These are phyloP conservation scores for Tylopilus felleus DNA, from an alignment of 768 basidiomycete species.

Conservation along the genomic window DNA sequence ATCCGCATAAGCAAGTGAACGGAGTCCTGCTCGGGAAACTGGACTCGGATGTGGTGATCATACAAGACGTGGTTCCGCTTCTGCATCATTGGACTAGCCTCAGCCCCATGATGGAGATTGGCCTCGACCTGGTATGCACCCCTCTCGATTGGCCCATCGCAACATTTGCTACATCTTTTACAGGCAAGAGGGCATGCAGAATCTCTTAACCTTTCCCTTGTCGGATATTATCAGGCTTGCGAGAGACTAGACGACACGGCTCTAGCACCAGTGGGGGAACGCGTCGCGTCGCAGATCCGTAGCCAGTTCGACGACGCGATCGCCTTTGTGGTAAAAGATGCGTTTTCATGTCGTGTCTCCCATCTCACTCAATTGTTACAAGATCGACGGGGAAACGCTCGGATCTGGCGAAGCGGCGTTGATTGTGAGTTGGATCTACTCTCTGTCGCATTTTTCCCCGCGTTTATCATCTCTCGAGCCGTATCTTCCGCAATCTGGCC, in stretches of 20 bases:
- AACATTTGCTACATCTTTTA: neutral
- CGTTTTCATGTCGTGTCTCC: neutral
- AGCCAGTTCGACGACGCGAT: constrained; percentile 55
- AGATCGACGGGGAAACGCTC: constrained; percentile 63
- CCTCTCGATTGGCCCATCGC: neutral
- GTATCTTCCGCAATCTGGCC: constrained; percentile 41
- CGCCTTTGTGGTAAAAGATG: constrained; percentile 61
- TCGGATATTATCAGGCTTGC: constrained; percentile 76
- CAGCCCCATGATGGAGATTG: constrained; percentile 85
- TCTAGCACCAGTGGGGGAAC: constrained; percentile 64
- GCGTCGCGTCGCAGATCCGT: constrained; percentile 54
- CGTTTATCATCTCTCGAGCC: constrained; percentile 38
- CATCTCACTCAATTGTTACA: constrained; percentile 5
- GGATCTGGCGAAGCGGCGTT: constrained; percentile 51
- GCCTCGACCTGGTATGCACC: constrained; percentile 63
- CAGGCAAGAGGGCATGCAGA: constrained; percentile 63
- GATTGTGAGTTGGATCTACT: constrained; percentile 44
- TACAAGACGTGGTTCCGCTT: constrained; percentile 70
- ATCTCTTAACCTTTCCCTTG: constrained; percentile 48
- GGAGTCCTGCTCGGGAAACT: constrained; percentile 71
- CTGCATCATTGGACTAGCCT: constrained; percentile 84
- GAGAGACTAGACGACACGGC: constrained; percentile 58
- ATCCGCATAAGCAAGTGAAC: constrained; percentile 71
- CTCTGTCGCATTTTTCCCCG: neutral
- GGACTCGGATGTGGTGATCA: constrained; percentile 37